Percentiles rank a stretch among this genome's conserved stretches.
Conservation (phyloP, 176 grass and related monocot species). For the Luzula sylvatica region DNA sequence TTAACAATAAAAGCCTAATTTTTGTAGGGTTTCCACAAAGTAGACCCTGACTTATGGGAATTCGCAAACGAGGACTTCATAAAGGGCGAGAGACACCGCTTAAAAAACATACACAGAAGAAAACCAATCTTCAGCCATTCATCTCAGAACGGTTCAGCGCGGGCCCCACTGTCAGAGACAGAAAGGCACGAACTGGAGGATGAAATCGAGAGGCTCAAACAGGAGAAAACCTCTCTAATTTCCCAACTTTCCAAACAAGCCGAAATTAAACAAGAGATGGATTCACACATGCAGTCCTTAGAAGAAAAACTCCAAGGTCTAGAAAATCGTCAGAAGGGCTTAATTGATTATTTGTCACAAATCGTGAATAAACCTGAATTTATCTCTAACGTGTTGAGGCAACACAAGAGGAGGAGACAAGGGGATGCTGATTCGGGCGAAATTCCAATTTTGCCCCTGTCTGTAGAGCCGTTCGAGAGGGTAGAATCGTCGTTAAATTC, state of each 20-base stretch:
- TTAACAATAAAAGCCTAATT: background rate
- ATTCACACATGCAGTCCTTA: constrained; percentile 67
- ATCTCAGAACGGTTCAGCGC: constrained; percentile 27
- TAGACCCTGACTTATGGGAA: constrained; percentile 90
- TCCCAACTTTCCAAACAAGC: constrained; percentile 52
- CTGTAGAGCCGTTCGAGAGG: constrained; percentile 62
- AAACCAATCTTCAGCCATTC: constrained; percentile 95
- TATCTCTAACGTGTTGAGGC: constrained; percentile 34
- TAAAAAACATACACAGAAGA: constrained; percentile 81
- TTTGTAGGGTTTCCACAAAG: constrained; percentile 74
- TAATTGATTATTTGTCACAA: constrained; percentile 46
- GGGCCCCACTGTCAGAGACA: constrained; percentile 34
- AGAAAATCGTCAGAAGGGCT: constrained; percentile 41
- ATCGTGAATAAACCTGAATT: constrained; percentile 48
- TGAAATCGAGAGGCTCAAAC: constrained; percentile 63
- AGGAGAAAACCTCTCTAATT: constrained; percentile 38
- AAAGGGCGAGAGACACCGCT: constrained; percentile 36
- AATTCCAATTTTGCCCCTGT: constrained; percentile 26
- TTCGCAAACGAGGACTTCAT: constrained; percentile 84
- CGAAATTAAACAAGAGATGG: constrained; percentile 42
- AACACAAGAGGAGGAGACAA: constrained; percentile 63
- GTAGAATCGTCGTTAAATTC: constrained; percentile 84
- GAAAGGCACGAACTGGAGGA: constrained; percentile 65
- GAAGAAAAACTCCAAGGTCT: constrained; percentile 60
- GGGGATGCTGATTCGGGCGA: constrained; percentile 31